Conservation (phyloP, 2,329 filamentous ascomycete genomes). For the Ophiostoma tasmaniense region DNA sequence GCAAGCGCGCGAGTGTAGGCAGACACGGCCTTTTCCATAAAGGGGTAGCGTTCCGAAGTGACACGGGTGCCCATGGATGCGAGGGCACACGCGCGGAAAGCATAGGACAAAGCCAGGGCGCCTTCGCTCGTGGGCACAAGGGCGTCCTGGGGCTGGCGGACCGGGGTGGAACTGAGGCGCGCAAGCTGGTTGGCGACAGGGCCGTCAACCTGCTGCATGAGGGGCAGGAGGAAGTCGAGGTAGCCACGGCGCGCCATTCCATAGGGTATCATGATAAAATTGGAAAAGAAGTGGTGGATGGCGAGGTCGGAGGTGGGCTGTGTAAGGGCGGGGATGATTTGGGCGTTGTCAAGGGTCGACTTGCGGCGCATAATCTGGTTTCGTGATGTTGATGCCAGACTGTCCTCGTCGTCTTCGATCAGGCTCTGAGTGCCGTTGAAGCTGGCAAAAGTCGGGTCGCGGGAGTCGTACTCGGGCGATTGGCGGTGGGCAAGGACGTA, state of each 20-base stretch:
- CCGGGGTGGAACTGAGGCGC: background rate
- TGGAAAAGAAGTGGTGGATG: constrained; percentile 51
- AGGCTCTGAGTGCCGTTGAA: background rate
- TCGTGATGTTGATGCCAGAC: background rate
- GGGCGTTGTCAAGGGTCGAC: background rate
- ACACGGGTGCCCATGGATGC: constrained; percentile 48
- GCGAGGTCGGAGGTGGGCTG: constrained; percentile 47
- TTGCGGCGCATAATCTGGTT: background rate
- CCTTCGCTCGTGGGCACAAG: background rate
- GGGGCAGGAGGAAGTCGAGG: constrained; percentile 50
- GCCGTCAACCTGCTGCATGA: constrained; percentile 29
- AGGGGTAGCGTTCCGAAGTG: constrained; percentile 27
- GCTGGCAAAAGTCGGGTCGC: background rate
- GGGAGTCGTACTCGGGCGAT: background rate
- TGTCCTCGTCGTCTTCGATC: background rate
- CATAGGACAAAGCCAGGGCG: constrained; percentile 35
- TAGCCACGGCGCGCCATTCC: constrained; percentile 45
- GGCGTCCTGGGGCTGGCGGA: background rate
- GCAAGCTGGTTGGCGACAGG: background rate
- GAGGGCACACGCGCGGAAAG: constrained; percentile 52
- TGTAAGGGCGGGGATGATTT: constrained; percentile 31
- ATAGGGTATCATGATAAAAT: constrained; percentile 49
- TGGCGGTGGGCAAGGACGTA: background rate
- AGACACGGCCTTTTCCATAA: constrained; percentile 36
- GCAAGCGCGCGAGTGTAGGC: constrained; percentile 49